phyloP scores from a whole-genome alignment of 805 yeast species.

The Cyberlindnera maclurae region DNA sequence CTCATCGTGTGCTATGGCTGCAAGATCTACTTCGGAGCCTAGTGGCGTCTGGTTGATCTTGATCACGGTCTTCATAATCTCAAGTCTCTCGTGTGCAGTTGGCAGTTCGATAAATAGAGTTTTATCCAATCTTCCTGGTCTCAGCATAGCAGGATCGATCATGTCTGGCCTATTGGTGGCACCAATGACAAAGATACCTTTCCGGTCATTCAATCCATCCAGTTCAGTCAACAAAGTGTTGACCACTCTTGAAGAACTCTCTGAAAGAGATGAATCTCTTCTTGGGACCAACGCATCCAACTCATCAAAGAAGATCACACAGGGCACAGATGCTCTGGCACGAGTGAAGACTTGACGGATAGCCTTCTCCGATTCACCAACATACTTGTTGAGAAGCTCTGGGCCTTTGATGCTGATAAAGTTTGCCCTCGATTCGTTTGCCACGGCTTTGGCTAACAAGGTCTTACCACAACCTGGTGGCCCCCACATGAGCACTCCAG shows the following conservation, averaged over 20 bases:
- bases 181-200: constrained; percentile 90
- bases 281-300: constrained; percentile 93
- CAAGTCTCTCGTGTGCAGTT: constrained; percentile 65
- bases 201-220: constrained; percentile 89
- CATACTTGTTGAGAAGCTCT: constrained; percentile 87
- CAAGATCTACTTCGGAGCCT: constrained; percentile 51
- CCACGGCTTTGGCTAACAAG: constrained; percentile 92
- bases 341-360: constrained; percentile 89
- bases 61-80: constrained; percentile 73
- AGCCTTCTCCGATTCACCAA: constrained; percentile 93
- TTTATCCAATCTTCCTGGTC: constrained; percentile 95
- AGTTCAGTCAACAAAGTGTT: constrained; percentile 90
- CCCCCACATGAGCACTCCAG: constrained; percentile 97
- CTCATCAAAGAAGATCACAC: constrained; percentile 93
- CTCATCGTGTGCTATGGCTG: constrained; percentile 59
- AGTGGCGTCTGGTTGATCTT: constrained; percentile 72
- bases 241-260: constrained; percentile 87
- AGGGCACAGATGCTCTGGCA: constrained; percentile 89
- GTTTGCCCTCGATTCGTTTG: constrained; percentile 93
- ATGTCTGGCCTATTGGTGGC: constrained; percentile 98
- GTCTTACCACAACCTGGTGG: constrained; percentile 99
- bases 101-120: constrained; percentile 90
- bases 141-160: constrained; percentile 96
- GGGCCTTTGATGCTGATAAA: constrained; percentile 96
- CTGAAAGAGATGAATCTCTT: constrained; percentile 82